These are phyloP conservation scores for Alternaria triticimaculans DNA, from an alignment of 2,329 filamentous ascomycete genomes.

Conservation along the genomic window DNA sequence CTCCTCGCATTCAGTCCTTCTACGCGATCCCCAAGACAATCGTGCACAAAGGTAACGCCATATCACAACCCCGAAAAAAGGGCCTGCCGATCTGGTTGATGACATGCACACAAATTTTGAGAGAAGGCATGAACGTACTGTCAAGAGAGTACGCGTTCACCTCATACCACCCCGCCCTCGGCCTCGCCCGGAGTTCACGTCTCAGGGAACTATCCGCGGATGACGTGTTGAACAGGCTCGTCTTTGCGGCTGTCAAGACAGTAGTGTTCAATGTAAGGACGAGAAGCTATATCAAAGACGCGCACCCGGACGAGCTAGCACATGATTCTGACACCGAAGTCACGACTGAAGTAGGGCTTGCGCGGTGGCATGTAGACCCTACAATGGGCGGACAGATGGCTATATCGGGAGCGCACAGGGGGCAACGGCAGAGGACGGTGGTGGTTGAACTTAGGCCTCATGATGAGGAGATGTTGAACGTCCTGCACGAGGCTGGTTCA, in stretches of 20 bases:
- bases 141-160: not conserved
- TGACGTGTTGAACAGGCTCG: not conserved
- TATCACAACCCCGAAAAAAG: not conserved
- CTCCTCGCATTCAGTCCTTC: not conserved
- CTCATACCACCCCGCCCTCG: not conserved
- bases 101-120: not conserved
- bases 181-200: not conserved
- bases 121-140: not conserved
- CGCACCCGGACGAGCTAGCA: not conserved
- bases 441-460: not conserved
- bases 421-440: not conserved
- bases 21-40: not conserved
- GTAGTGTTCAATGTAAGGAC: not conserved
- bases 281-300: not conserved
- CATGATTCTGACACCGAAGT: not conserved
- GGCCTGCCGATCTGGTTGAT: not conserved
- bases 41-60: not conserved
- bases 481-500: not conserved
- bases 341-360: not conserved
- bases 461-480: not conserved
- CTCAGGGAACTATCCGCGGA: not conserved
- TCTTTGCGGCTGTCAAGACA: not conserved
- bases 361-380: not conserved
- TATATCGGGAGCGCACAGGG: not conserved
- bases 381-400: not conserved